phyloP scores from a whole-genome alignment of 139 green algal genomes.

The Nannochloris sp. region DNA sequence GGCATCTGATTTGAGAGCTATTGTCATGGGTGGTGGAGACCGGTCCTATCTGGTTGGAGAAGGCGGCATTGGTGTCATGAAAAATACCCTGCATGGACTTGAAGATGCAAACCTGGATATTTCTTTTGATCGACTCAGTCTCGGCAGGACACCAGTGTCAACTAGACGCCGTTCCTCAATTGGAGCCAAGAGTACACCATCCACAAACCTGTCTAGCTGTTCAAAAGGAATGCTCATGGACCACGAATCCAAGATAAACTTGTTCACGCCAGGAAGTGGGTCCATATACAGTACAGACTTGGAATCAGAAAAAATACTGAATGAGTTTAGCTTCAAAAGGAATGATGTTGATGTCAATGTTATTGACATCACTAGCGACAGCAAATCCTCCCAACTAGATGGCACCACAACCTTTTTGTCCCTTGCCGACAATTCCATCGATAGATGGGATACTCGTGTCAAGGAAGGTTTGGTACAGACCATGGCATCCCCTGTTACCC shows the following conservation, averaged over 20 bases:
- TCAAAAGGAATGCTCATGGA: conserved; percentile 55
- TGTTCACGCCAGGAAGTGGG: conserved; percentile 56
- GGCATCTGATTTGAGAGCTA: conserved; percentile 18
- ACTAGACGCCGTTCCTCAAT: background rate
- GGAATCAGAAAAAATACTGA: conserved; percentile 60
- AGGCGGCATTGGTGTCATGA: conserved; percentile 71
- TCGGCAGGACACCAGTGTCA: conserved; percentile 2
- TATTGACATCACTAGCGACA: conserved; percentile 68
- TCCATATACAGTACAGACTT: conserved; percentile 60
- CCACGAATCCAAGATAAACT: conserved; percentile 77
- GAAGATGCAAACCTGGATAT: conserved; percentile 28
- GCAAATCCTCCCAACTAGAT: conserved; percentile 60
- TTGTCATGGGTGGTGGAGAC: conserved; percentile 51
- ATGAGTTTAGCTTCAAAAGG: conserved; percentile 81
- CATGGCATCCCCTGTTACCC: conserved; percentile 28
- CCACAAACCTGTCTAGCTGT: conserved; percentile 3
- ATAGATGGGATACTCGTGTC: conserved; percentile 77
- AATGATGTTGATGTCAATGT: conserved; percentile 68
- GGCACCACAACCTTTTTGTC: conserved; percentile 74
- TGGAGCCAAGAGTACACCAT: background rate
- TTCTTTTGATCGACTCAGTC: conserved; percentile 21
- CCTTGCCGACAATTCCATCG: conserved; percentile 70
- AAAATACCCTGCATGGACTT: conserved; percentile 72
- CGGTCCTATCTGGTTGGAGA: conserved; percentile 72
- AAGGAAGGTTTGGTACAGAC: conserved; percentile 43